Evolutionary conservation across 495 filamentous ascomycete species (phyloP), one percentile per base, ranked within the genome.

Genomic region (Hyaloscypha finlandica): DNA sequence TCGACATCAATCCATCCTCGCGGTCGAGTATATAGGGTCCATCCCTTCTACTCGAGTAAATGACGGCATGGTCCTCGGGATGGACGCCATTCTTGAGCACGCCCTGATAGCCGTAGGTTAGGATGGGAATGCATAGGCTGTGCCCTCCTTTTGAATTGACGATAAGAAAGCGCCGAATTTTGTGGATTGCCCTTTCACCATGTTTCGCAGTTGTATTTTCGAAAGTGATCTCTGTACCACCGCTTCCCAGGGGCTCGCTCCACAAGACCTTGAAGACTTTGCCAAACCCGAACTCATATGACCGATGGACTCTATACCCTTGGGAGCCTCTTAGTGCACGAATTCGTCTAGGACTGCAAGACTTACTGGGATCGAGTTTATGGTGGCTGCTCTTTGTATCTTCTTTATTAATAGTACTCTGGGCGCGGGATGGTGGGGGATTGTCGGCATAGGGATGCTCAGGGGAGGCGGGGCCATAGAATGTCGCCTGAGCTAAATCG

Each of bases 81-180:
- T 62, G 22, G 8, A 61, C 57, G 33, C 65, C 65, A 12, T 3
- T 8, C 53, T 67, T 67, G 8, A 32, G 30, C 0, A 51, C 45
- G 4, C 58, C 65, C 48, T 62, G 57, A 11, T 45, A 9, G 3
- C 65, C 65, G 61, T 66, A 66, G 14, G 64, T 66, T 3, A 56
- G 1, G 8, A 66, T 66, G 29, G 61, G 42, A 31, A 63, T 39
- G 29, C 61, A 63, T 16, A 54, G 8, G 48, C 16, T 51, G 45
- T 63, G 48, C 12, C 61, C 61, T 1, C 1, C 11, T 11, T n/a
- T n/a, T n/a, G 0, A 1, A 14, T 20, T 30, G 8, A 63, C 29
- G 12, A 63, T 29, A 19, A 48, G 0, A 14, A 63, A 63, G 11
- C 61, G 39, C n/a, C 61, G 61, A 32, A 63, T 9, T 19, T 63